Evolutionary conservation across 2,329 filamentous ascomycete species (phyloP).

Genomic region (Ceratocystis destructans): DNA sequence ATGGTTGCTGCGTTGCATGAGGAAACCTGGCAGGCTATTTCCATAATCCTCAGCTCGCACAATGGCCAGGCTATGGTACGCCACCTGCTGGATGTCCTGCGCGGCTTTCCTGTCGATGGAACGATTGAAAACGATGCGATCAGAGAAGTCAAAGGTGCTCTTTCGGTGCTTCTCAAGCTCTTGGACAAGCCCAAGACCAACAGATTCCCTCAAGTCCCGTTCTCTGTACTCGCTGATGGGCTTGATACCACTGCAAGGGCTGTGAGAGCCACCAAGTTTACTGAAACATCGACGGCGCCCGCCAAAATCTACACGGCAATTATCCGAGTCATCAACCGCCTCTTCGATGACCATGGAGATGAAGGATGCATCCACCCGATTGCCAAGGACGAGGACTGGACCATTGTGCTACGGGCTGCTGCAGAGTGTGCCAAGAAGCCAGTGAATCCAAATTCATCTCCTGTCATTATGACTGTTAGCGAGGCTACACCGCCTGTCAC

Average conservation of each 20-base stretch:
- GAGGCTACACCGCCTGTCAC: constrained; percentile 4
- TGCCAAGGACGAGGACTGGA: constrained; percentile 53
- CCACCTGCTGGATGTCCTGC: constrained; percentile 49
- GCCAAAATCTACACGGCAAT: constrained; percentile 35
- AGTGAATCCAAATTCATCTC: constrained; percentile 8
- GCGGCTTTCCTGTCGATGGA: constrained; percentile 34
- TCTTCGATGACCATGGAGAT: constrained; percentile 36
- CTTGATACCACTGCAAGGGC: constrained; percentile 29
- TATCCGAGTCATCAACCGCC: constrained; percentile 39
- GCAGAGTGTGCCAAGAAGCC: constrained; percentile 34
- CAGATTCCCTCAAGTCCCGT: constrained; percentile 46
- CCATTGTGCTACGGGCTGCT: constrained; percentile 45
- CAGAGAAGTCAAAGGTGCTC: constrained; percentile 46
- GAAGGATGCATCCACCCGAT: constrained; percentile 40
- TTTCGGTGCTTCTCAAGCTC: constrained; percentile 52
- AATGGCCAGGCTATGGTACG: constrained; percentile 56
- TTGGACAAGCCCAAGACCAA: constrained; percentile 39
- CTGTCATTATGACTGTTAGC: background rate
- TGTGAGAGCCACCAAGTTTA: constrained; percentile 14
- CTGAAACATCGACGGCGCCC: constrained; percentile 23
- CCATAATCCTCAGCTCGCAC: constrained; percentile 59
- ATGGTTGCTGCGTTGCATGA: constrained; percentile 47
- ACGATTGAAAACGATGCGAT: constrained; percentile 37
- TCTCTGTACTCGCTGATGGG: constrained; percentile 44
- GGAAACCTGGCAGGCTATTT: constrained; percentile 55